Percentiles rank a stretch among this genome's conserved stretches.
These are phyloP conservation scores for Neodidymelliopsis sp. DNA, from an alignment of 2,329 filamentous ascomycete genomes.

Conservation along the genomic window DNA sequence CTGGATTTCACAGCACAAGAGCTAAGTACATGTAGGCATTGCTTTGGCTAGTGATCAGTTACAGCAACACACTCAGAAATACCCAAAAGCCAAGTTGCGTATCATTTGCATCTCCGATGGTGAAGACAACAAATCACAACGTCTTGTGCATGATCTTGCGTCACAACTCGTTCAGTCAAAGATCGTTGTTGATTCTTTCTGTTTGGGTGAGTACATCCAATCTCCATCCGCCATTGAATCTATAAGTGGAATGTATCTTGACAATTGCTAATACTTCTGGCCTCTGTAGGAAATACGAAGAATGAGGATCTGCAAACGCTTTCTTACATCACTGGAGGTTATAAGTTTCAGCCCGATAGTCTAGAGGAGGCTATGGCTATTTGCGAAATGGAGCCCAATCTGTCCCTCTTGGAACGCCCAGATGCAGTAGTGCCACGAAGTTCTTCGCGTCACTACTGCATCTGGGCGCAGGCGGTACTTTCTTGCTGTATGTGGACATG, in stretches of 20 bases:
- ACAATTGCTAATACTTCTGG: no score
- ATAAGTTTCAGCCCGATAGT: conserved; percentile 46
- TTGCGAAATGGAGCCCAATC: conserved; percentile 50
- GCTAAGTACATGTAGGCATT: no score
- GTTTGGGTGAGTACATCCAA: no score
- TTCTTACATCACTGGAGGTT: conserved; percentile 45
- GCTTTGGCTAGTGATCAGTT: conserved; percentile 45
- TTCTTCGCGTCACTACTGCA: background rate
- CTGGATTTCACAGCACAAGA: no score
- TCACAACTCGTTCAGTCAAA: conserved; percentile 29
- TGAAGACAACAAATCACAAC: conserved; percentile 42
- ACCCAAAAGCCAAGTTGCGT: conserved; percentile 45
- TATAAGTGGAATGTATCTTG: no score
- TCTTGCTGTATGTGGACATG: background rate
- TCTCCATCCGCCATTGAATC: no score
- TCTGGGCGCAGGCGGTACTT: conserved; percentile 33
- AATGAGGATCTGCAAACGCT: conserved; percentile 39
- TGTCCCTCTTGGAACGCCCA: conserved; percentile 46
- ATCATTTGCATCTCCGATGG: conserved; percentile 51
- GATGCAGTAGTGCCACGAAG: conserved; percentile 13
- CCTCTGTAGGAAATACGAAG: no score
- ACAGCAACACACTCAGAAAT: conserved; percentile 35
- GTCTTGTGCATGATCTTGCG: conserved; percentile 29
- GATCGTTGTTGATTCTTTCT: conserved; percentile 48
- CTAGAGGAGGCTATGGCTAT: conserved; percentile 47